Conservation (phyloP, 768 basidiomycete species). For the Naganishia vaughanmartiniae region DNA sequence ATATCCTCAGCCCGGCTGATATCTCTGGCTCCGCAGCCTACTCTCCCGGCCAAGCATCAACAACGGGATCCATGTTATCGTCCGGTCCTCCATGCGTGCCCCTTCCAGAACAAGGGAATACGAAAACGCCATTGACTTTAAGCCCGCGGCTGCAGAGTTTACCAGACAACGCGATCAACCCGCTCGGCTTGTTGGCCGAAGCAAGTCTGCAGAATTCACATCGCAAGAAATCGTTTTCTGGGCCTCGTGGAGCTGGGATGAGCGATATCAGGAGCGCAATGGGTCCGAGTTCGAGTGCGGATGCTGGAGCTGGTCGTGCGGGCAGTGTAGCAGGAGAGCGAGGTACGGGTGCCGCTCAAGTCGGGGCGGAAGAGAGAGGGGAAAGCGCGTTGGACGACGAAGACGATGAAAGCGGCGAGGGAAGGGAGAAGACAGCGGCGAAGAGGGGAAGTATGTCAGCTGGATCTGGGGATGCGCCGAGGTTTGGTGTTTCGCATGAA, state of each 20-base stretch:
- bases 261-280: neutral
- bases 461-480: constrained; percentile 16
- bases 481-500: constrained; percentile 76
- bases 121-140: constrained; percentile 33
- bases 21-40: neutral
- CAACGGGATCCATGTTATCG: neutral
- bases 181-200: constrained; percentile 86
- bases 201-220: constrained; percentile 60
- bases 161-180: constrained; percentile 88
- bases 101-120: constrained; percentile 30
- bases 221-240: constrained; percentile 26
- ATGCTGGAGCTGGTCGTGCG: neutral
- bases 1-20: neutral
- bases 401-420: too few species aligned
- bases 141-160: constrained; percentile 79
- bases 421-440: too few species aligned
- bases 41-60: constrained; percentile 12
- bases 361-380: too few species aligned
- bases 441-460: neutral
- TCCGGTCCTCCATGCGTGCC: constrained; percentile 35
- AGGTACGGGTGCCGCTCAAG: too few species aligned
- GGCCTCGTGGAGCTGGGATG: neutral
- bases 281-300: too few species aligned
- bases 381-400: too few species aligned
- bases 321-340: neutral